phyloP scores from a whole-genome alignment of 2,329 filamentous ascomycete genomes.

The Scedosporium minutisporum region DNA sequence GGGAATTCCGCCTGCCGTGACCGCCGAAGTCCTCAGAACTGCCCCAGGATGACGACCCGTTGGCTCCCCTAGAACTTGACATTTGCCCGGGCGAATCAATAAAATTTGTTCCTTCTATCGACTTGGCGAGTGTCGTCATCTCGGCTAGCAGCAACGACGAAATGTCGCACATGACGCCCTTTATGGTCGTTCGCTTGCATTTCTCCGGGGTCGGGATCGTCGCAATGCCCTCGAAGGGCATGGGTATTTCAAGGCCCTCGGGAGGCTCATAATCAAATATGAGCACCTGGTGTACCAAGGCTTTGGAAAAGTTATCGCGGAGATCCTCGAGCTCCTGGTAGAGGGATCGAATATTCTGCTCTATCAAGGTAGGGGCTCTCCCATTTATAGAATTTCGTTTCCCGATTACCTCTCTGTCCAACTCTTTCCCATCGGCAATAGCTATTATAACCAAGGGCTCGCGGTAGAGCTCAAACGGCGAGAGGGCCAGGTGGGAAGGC shows the following conservation, averaged over 20 bases:
- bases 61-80: conserved; percentile 22
- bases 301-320: conserved; percentile 63
- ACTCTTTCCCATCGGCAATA: conserved; percentile 70
- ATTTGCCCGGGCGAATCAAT: conserved; percentile 66
- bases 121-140: conserved; percentile 64
- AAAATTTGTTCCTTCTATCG: conserved; percentile 60
- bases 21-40: conserved; percentile 28
- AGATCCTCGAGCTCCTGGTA: conserved; percentile 62
- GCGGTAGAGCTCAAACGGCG: conserved; percentile 83
- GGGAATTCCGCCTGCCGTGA: conserved; percentile 43
- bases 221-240: conserved; percentile 55
- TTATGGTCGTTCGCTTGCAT: conserved; percentile 69
- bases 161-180: conserved; percentile 70
- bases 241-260: conserved; percentile 37
- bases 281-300: conserved; percentile 67
- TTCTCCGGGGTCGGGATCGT: conserved; percentile 59
- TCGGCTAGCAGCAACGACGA: conserved; percentile 65
- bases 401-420: conserved; percentile 43
- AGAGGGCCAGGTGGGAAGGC: conserved; percentile 68
- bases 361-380: conserved; percentile 34
- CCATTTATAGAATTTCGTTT: conserved; percentile 44
- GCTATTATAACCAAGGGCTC: conserved; percentile 78
- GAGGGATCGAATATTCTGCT: conserved; percentile 48
- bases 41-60: conserved; percentile 29
- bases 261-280: conserved; percentile 63